A percentile compares a stretch with the other conserved stretches of the same genome.
Conservation (phyloP, 805 yeast genomes). For the Diddensiella transvaalensis region DNA sequence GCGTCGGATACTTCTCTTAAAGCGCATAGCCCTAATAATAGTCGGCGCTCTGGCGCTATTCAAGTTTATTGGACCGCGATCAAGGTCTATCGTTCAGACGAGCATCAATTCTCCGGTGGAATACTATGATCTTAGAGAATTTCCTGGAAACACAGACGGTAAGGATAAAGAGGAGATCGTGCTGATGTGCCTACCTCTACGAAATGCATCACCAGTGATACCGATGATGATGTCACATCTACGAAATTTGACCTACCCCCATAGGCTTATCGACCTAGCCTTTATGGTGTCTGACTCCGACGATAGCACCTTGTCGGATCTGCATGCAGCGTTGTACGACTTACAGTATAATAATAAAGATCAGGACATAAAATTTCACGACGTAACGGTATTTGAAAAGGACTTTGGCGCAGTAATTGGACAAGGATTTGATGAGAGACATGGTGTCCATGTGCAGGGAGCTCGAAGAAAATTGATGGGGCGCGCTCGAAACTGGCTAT, state of each 20-base stretch:
- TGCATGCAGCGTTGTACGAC: constrained; percentile 49
- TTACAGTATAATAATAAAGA: constrained; percentile 41
- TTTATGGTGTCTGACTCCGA: constrained; percentile 85
- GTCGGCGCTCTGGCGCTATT: not conserved
- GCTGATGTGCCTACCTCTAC: constrained; percentile 78
- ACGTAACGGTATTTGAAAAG: constrained; percentile 77
- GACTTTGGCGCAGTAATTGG: constrained; percentile 93
- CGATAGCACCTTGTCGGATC: constrained; percentile 72
- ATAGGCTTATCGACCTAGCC: constrained; percentile 68
- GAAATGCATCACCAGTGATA: constrained; percentile 85
- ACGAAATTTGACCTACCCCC: constrained; percentile 73
- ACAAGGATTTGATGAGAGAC: constrained; percentile 88
- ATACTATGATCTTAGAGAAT: constrained; percentile 66
- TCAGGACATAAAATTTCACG: constrained; percentile 63
- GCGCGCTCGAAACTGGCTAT: constrained; percentile 90
- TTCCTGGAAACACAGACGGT: constrained; percentile 60
- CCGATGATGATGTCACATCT: constrained; percentile 83
- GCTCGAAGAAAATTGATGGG: constrained; percentile 95
- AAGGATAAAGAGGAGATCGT: constrained; percentile 75
- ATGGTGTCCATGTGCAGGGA: constrained; percentile 95
- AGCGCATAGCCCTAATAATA: not conserved
- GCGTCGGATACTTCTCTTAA: not conserved
- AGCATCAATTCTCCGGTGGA: constrained; percentile 47
- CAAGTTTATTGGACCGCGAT: not conserved
- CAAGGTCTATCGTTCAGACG: too few relatives aligned